Conservation (phyloP, 2,329 filamentous ascomycete species). For the Talaromyces pinophilus region DNA sequence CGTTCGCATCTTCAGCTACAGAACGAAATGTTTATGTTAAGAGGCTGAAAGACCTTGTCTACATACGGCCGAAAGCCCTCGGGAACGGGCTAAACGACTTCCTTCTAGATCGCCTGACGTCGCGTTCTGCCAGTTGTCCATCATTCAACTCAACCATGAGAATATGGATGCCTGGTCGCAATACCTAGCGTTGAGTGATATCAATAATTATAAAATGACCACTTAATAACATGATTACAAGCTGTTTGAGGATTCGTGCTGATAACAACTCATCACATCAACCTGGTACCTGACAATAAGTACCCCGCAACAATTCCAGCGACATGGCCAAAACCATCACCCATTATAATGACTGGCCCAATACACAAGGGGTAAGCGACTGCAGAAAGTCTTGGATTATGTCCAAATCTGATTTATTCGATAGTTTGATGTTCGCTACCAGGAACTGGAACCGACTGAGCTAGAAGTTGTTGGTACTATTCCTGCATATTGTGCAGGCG, state of each 20-base stretch:
- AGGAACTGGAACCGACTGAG: conserved; percentile 65
- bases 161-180: neutral
- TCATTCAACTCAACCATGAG: neutral
- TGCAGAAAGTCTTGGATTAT: conserved; percentile 1
- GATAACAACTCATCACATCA: neutral
- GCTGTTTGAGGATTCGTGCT: neutral
- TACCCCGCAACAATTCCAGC: neutral
- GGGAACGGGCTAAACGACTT: neutral
- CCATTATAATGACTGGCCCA: conserved; percentile 53
- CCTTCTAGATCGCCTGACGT: neutral
- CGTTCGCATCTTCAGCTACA: neutral
- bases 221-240: neutral
- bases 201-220: neutral
- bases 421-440: conserved; percentile 68
- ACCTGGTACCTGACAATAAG: neutral
- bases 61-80: conserved; percentile 1
- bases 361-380: conserved; percentile 51
- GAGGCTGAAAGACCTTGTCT: neutral
- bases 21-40: neutral
- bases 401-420: conserved; percentile 11
- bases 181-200: neutral
- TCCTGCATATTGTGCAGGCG: conserved; percentile 69
- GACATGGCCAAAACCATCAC: neutral
- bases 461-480: conserved; percentile 66
- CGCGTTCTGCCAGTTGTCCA: neutral